These are phyloP conservation scores for Tylopilus balloui DNA, from an alignment of 768 basidiomycete genomes.

Conservation along the genomic window DNA sequence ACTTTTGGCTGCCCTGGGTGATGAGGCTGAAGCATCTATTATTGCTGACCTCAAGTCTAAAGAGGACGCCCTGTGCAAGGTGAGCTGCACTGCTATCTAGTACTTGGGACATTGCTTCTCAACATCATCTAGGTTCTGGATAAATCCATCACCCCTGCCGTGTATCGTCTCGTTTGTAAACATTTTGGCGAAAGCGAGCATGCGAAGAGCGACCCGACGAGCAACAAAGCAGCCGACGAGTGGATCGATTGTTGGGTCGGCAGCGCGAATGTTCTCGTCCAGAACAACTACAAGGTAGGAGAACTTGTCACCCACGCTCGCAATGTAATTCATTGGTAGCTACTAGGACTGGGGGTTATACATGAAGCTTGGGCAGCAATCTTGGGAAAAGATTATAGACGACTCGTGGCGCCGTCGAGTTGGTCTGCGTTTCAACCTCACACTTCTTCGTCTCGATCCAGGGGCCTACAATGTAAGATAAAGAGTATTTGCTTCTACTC, in stretches of 20 bases:
- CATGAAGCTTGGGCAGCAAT: slow-evolving; percentile 47
- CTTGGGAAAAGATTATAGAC: slow-evolving; percentile 53
- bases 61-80: slow-evolving; percentile 50
- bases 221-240: slow-evolving; percentile 40
- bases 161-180: slow-evolving; percentile 53
- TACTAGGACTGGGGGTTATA: slow-evolving; percentile 59
- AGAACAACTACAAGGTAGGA: slow-evolving; percentile 42
- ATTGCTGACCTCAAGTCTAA: slow-evolving; percentile 33
- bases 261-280: slow-evolving; percentile 58
- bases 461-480: slow-evolving; percentile 52
- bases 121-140: slow-evolving; percentile 42
- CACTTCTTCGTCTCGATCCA: slow-evolving; percentile 54
- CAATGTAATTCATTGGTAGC: background rate
- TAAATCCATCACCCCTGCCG: slow-evolving; percentile 44
- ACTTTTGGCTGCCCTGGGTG: slow-evolving; percentile 50
- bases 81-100: slow-evolving; percentile 24
- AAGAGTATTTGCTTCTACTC: background rate
- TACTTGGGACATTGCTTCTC: background rate
- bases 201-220: slow-evolving; percentile 16
- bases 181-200: slow-evolving; percentile 36
- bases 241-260: slow-evolving; percentile 75
- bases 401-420: slow-evolving; percentile 51
- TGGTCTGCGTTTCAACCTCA: slow-evolving; percentile 57
- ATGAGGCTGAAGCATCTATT: slow-evolving; percentile 22
- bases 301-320: slow-evolving; percentile 2